Conservation (phyloP, 2,329 filamentous ascomycete genomes). For the Nemania diffusa region DNA sequence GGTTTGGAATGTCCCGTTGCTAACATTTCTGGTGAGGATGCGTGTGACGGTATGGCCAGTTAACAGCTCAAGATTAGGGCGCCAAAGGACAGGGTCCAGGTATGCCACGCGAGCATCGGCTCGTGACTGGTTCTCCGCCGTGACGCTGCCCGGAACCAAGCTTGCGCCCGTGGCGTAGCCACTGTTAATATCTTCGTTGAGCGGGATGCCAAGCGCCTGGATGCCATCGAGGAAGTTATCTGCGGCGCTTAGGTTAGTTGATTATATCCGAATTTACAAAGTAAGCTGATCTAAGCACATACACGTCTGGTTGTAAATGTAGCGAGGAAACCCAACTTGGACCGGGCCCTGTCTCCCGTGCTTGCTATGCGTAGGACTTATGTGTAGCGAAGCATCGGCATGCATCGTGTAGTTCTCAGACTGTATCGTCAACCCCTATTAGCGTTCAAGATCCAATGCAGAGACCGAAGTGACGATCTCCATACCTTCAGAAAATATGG, state of each 20-base stretch:
- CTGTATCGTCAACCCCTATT: slow-evolving; percentile 39
- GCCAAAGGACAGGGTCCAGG: slow-evolving; percentile 50
- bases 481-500: slow-evolving; percentile 62
- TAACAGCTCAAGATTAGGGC: slow-evolving; percentile 54
- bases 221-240: slow-evolving; percentile 53
- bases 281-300: slow-evolving; percentile 22
- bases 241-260: slow-evolving; percentile 38
- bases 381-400: slow-evolving; percentile 41
- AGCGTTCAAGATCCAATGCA: neutral
- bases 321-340: slow-evolving; percentile 53
- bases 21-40: slow-evolving; percentile 46
- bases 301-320: slow-evolving; percentile 55
- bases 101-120: slow-evolving; percentile 55
- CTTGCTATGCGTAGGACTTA: slow-evolving; percentile 43
- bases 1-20: slow-evolving; percentile 30
- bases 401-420: slow-evolving; percentile 52
- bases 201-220: slow-evolving; percentile 51
- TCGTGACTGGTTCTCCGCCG: slow-evolving; percentile 54
- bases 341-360: slow-evolving; percentile 53
- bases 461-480: neutral
- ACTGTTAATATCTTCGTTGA: slow-evolving; percentile 51
- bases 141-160: slow-evolving; percentile 53
- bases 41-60: slow-evolving; percentile 54
- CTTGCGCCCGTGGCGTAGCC: slow-evolving; percentile 52
- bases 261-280: neutral